These are phyloP conservation scores for Maudiozyma pseudohumilis DNA, from an alignment of 805 yeast genomes.

Conservation along the genomic window DNA sequence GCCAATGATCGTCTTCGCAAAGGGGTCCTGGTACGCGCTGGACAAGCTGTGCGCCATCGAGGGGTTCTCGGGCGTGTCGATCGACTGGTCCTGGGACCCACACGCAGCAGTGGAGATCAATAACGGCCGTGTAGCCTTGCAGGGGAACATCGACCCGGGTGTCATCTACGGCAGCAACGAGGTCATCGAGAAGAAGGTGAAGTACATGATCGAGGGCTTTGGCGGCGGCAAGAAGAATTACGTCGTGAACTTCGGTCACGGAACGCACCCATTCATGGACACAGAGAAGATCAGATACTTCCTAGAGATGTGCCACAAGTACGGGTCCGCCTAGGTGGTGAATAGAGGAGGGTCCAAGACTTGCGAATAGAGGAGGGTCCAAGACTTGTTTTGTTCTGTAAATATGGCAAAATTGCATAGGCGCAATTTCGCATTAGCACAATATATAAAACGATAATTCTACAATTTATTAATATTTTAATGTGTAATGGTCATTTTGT, in stretches of 20 bases:
- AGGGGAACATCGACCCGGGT: conserved; percentile 96
- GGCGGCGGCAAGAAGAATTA: conserved; percentile 91
- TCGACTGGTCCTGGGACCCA: conserved; percentile 88
- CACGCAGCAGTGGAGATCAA: conserved; percentile 69
- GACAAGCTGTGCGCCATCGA: conserved; percentile 68
- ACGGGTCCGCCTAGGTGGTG: conserved; percentile 41
- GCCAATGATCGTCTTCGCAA: conserved; percentile 86
- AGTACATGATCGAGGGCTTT: conserved; percentile 80
- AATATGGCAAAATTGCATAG: too few species aligned
- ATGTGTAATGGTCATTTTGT: too few species aligned
- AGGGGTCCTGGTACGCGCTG: conserved; percentile 95
- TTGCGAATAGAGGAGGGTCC: too few species aligned
- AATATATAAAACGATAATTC: too few species aligned
- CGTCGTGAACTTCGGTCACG: conserved; percentile 94
- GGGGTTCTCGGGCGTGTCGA: conserved; percentile 83
- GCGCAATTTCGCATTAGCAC: too few species aligned
- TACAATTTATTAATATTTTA: too few species aligned
- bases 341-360: too few species aligned
- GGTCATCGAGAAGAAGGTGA: conserved; percentile 68
- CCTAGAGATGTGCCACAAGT: conserved; percentile 75
- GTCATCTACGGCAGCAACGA: conserved; percentile 84
- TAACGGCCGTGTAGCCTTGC: conserved; percentile 71
- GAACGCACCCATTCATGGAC: conserved; percentile 96
- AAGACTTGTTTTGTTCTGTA: too few species aligned
- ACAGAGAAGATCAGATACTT: conserved; percentile 83